Evolutionary conservation across 2,329 filamentous ascomycete genomes (phyloP).

Genomic region (Neurospora sp.): DNA sequence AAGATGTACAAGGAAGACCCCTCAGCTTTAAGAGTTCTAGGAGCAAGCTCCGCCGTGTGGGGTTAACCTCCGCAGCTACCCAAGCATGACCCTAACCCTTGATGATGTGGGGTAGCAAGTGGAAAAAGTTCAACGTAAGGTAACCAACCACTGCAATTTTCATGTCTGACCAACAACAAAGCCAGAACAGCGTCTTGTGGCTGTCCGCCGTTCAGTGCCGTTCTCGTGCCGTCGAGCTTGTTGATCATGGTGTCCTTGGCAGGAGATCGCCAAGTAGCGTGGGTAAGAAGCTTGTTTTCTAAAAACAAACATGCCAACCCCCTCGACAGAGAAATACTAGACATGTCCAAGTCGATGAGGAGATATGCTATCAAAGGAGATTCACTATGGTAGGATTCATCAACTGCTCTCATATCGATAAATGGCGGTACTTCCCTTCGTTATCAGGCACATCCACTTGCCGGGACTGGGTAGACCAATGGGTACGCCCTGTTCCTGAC

Average conservation of each 20-base stretch:
- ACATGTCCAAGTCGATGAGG: too few relatives aligned
- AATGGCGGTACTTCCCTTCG: not conserved
- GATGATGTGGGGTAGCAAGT: not conserved
- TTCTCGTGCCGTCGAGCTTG: not conserved
- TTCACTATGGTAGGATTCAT: not conserved
- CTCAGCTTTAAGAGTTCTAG: not conserved
- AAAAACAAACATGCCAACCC: too few relatives aligned
- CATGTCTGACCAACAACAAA: not conserved
- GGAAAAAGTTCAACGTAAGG: not conserved
- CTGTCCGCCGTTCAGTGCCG: not conserved
- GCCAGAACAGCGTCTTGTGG: not conserved
- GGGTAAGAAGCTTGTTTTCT: not conserved
- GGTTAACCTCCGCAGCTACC: not conserved
- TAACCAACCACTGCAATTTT: not conserved
- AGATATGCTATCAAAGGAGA: too few relatives aligned
- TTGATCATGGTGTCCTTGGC: not conserved
- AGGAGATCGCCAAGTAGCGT: not conserved
- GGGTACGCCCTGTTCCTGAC: not conserved
- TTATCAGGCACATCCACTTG: not conserved
- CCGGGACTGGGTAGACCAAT: not conserved
- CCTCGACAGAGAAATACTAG: not conserved
- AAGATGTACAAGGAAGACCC: not conserved
- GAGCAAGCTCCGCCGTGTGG: not conserved
- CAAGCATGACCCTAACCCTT: not conserved
- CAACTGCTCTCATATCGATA: not conserved